phyloP scores from a whole-genome alignment of 2,329 filamentous ascomycete genomes.

The Fusarium tanahbumbuense region DNA sequence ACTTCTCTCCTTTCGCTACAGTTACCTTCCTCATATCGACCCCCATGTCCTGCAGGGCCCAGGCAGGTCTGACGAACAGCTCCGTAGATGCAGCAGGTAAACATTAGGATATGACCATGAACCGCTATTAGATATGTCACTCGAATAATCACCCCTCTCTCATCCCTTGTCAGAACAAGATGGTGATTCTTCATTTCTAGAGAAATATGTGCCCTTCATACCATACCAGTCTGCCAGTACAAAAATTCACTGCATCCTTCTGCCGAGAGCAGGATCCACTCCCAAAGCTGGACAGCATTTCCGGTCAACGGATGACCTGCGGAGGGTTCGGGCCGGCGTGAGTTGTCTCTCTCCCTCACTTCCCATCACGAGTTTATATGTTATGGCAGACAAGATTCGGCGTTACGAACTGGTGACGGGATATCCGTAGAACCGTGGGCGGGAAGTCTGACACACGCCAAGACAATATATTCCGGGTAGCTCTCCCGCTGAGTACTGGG shows the following conservation, averaged over 20 bases:
- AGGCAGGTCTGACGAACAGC: slow-evolving; percentile 18
- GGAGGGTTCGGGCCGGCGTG: slow-evolving; percentile 28
- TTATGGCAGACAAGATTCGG: neutral
- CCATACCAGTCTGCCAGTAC: neutral
- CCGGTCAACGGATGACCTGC: slow-evolving; percentile 12
- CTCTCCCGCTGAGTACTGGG: neutral
- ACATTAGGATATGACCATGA: slow-evolving; percentile 14
- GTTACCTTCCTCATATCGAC: neutral
- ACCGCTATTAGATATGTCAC: slow-evolving; percentile 1
- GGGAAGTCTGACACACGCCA: slow-evolving; percentile 30
- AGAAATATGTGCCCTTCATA: neutral
- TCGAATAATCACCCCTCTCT: neutral
- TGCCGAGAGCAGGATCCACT: slow-evolving; percentile 9
- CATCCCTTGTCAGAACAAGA: neutral
- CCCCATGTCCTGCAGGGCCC: slow-evolving; percentile 40
- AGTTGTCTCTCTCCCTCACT: neutral
- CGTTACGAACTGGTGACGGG: slow-evolving; percentile 12
- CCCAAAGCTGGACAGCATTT: slow-evolving; percentile 8
- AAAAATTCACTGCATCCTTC: neutral
- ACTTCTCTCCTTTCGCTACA: slow-evolving; percentile 7
- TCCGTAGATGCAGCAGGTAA: slow-evolving; percentile 16
- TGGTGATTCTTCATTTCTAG: neutral
- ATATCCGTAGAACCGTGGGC: neutral
- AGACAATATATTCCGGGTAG: slow-evolving; percentile 1
- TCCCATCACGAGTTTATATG: neutral